Conservation (phyloP, 805 yeast species). For the Sugiyamaella lignohabitans region DNA sequence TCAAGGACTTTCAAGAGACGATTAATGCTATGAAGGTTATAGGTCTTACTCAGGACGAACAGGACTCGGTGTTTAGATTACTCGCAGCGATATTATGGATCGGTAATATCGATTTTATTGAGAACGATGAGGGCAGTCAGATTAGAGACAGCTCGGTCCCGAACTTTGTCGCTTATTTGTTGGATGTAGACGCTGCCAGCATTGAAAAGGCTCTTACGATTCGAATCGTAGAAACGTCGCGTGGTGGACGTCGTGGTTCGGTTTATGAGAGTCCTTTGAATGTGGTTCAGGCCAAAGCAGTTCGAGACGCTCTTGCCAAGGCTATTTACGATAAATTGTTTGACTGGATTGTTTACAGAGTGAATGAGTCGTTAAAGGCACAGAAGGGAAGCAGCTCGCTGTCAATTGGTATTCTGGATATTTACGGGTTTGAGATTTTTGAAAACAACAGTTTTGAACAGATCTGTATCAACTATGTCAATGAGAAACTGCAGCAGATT, state of each 20-base stretch:
- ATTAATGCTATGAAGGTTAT: conserved; percentile 79
- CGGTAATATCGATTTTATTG: conserved; percentile 82
- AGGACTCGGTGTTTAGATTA: conserved; percentile 81
- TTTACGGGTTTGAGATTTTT: conserved; percentile 93
- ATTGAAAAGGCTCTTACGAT: conserved; percentile 66
- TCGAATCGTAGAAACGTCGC: conserved; percentile 82
- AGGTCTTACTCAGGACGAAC: conserved; percentile 76
- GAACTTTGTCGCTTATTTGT: conserved; percentile 83
- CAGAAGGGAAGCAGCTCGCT: conserved; percentile 50
- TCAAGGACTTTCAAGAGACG: conserved; percentile 72
- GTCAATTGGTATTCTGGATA: conserved; percentile 82
- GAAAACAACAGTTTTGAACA: conserved; percentile 94
- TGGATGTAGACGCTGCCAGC: conserved; percentile 67
- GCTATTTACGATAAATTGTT: conserved; percentile 88
- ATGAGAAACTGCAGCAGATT: conserved; percentile 93
- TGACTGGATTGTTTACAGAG: conserved; percentile 94
- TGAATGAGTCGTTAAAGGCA: conserved; percentile 67
- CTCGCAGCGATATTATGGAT: conserved; percentile 87
- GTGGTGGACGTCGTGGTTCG: conserved; percentile 86
- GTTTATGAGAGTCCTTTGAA: conserved; percentile 92
- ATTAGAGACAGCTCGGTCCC: conserved; percentile 86
- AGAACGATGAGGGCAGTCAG: conserved; percentile 77
- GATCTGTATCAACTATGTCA: conserved; percentile 90
- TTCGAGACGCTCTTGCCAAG: conserved; percentile 90
- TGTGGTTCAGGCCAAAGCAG: conserved; percentile 82